Evolutionary conservation across 75 land plant genomes (phyloP).

Genomic region (Pinus albicaulis): DNA sequence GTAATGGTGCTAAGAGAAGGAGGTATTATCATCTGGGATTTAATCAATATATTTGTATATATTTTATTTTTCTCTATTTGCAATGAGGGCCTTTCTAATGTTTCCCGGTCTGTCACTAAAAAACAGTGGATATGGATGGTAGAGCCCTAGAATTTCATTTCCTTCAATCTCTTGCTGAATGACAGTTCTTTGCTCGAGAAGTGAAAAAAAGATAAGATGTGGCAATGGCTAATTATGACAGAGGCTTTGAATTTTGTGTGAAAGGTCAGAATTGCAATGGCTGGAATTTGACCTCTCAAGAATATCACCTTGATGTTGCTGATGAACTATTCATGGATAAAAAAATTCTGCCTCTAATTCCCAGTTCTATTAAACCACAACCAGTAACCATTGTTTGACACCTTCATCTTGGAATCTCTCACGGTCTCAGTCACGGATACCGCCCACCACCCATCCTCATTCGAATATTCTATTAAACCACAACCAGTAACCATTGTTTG

Average conservation of each 20-base stretch:
- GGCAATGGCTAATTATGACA: not conserved
- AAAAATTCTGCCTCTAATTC: slow-evolving; percentile 3
- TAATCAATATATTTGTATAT: no score
- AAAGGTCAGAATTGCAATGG: not conserved
- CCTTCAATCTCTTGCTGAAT: not conserved
- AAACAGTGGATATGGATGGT: not conserved
- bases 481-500: slow-evolving; percentile 2
- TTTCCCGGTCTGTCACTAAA: no score
- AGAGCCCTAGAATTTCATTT: slow-evolving; percentile 10
- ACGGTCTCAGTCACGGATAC: not conserved
- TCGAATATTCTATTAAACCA: not conserved
- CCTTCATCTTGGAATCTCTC: not conserved
- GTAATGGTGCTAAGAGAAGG: no score
- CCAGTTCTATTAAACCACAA: not conserved
- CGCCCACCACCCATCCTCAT: not conserved
- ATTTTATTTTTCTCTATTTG: no score
- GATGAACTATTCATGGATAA: slow-evolving; percentile 6
- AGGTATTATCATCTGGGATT: no score
- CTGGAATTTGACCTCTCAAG: not conserved
- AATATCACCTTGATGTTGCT: not conserved
- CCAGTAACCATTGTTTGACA: slow-evolving; percentile 6
- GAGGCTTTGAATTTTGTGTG: slow-evolving; percentile 6
- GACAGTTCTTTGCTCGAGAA: slow-evolving; percentile 1
- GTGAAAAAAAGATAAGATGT: not conserved
- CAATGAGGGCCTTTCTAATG: no score